These are phyloP conservation scores for Bocquillonia castaneifolia DNA, from an alignment of 441 rosid species.

Conservation along the genomic window DNA sequence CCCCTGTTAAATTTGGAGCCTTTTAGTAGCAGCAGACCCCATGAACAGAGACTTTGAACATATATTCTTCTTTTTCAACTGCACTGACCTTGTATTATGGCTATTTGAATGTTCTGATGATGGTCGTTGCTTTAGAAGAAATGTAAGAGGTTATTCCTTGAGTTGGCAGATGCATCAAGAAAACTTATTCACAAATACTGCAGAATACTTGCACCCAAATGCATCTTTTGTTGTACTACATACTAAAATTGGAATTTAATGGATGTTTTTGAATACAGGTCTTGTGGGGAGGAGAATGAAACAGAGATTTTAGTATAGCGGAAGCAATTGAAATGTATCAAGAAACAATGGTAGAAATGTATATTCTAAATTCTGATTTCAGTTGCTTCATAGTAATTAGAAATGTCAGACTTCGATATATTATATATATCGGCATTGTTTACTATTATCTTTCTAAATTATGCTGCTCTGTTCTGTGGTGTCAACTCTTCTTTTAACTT, in stretches of 20 bases:
- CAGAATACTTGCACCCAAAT: not conserved
- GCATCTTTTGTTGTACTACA: not conserved
- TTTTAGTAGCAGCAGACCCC: too few species aligned
- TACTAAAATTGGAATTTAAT: not conserved
- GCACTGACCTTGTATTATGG: too few species aligned
- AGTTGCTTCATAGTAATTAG: not conserved
- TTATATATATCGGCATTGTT: not conserved
- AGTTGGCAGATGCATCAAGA: too few species aligned
- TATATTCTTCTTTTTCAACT: too few species aligned
- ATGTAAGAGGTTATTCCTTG: too few species aligned
- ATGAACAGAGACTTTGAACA: too few species aligned
- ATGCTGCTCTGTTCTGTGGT: not conserved
- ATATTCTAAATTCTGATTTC: not conserved
- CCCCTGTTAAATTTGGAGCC: too few species aligned
- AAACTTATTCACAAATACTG: not conserved
- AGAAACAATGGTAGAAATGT: not conserved
- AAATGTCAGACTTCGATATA: not conserved
- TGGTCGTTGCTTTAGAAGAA: too few species aligned
- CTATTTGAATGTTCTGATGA: too few species aligned
- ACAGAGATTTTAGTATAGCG: not conserved
- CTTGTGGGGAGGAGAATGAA: not conserved
- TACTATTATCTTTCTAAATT: not conserved
- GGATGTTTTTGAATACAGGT: slow-evolving; percentile 3
- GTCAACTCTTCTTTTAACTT: too few species aligned
- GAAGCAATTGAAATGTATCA: slow-evolving; percentile 2